Percentiles rank a stretch among this genome's conserved stretches.
Evolutionary conservation across 2,329 filamentous ascomycete genomes (phyloP).

Genomic region (Hypoxylon sp.): DNA sequence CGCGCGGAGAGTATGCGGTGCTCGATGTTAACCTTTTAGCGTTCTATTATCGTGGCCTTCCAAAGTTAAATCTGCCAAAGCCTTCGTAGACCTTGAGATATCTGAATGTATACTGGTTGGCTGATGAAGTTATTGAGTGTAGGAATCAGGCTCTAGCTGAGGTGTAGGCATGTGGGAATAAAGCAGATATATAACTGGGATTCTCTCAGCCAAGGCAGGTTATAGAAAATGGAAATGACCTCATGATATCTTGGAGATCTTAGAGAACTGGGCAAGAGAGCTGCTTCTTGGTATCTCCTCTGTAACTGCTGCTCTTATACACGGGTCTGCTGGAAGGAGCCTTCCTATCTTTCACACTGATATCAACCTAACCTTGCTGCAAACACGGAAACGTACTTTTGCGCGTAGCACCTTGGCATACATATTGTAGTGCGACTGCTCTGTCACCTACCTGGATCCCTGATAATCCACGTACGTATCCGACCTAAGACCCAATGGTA

Average conservation of each 20-base stretch:
- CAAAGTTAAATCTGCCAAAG: conserved; percentile 22
- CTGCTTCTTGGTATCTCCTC: conserved; percentile 4
- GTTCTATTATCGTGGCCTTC: conserved; percentile 6
- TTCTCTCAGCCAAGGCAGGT: background rate
- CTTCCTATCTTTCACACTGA: background rate
- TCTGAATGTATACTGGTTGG: background rate
- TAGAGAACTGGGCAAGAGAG: background rate
- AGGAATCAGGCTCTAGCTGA: background rate
- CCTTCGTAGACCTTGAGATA: conserved; percentile 4
- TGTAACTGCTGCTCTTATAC: background rate
- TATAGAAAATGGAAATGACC: conserved; percentile 3
- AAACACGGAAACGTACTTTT: background rate
- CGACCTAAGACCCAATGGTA: conserved; percentile 4
- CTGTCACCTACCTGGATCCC: background rate
- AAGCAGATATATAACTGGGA: background rate
- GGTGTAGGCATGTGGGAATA: background rate
- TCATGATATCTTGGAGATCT: background rate
- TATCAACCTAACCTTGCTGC: background rate
- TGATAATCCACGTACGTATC: conserved; percentile 18
- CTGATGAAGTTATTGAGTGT: background rate
- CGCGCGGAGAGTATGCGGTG: conserved; percentile 14
- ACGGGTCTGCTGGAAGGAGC: no score
- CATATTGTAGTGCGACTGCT: background rate
- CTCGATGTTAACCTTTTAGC: conserved; percentile 30
- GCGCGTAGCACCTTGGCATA: conserved; percentile 11